Evolutionary conservation across 2,329 filamentous ascomycete genomes (phyloP).

Genomic region (Pseudonectria foliicola): DNA sequence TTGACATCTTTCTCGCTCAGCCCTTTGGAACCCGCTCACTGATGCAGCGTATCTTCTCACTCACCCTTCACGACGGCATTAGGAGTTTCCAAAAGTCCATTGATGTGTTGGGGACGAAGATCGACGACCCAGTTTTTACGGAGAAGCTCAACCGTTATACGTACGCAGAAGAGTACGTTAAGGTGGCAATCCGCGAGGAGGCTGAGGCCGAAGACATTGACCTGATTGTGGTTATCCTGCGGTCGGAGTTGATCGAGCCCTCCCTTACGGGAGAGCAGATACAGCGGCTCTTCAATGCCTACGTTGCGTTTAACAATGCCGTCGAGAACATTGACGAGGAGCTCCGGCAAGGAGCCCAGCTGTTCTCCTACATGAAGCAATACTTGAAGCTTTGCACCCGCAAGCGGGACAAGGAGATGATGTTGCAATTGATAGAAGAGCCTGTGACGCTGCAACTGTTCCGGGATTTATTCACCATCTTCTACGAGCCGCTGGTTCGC

Average conservation of each 20-base stretch:
- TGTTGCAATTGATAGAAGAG: constrained; percentile 91
- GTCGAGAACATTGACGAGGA: constrained; percentile 88
- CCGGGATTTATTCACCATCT: constrained; percentile 94
- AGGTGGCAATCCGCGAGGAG: constrained; percentile 66
- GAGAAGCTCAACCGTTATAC: constrained; percentile 77
- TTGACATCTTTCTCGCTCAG: constrained; percentile 93
- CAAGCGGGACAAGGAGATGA: constrained; percentile 93
- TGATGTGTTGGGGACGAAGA: constrained; percentile 66
- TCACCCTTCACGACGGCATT: constrained; percentile 88
- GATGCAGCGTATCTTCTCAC: constrained; percentile 88
- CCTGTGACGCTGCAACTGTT: constrained; percentile 95
- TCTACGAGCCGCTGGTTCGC: constrained; percentile 93
- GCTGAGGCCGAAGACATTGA: constrained; percentile 70
- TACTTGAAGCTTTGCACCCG: constrained; percentile 85
- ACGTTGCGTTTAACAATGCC: constrained; percentile 90
- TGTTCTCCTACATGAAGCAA: constrained; percentile 93
- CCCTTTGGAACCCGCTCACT: constrained; percentile 86
- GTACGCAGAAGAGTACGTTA: constrained; percentile 66
- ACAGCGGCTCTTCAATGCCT: constrained; percentile 83
- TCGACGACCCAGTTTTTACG: constrained; percentile 73
- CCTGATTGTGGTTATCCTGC: constrained; percentile 75
- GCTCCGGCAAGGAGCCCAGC: constrained; percentile 79
- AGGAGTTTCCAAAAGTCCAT: constrained; percentile 80
- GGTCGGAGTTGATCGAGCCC: constrained; percentile 69
- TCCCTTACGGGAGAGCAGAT: constrained; percentile 68